Conservation (phyloP, 257 asterid species). For the Paraleonurus japonicus region DNA sequence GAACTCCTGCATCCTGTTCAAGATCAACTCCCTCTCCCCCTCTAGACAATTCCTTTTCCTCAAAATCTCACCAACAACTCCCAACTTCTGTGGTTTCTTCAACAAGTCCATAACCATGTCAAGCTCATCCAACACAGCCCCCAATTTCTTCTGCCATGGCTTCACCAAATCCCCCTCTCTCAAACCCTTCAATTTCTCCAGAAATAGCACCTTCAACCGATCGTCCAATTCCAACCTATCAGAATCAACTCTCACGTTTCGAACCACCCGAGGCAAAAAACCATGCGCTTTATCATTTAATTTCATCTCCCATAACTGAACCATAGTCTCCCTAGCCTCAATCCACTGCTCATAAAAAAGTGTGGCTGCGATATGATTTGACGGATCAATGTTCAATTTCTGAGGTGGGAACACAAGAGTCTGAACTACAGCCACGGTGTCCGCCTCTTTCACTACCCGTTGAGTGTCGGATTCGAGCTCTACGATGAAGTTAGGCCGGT, state of each 20-base stretch:
- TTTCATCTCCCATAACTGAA: conserved; percentile 57
- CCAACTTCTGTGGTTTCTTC: neutral
- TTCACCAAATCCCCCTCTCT: conserved; percentile 43
- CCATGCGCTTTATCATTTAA: conserved; percentile 21
- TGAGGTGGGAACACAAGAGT: conserved; percentile 44
- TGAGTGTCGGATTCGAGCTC: conserved; percentile 35
- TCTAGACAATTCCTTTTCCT: conserved; percentile 38
- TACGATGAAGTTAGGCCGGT: conserved; percentile 47
- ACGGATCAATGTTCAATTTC: neutral
- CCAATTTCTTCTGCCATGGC: conserved; percentile 46
- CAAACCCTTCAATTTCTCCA: conserved; percentile 42
- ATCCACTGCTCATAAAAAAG: conserved; percentile 70
- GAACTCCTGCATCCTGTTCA: conserved; percentile 64
- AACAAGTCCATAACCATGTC: neutral
- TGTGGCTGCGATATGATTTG: conserved; percentile 21
- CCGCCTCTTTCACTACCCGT: conserved; percentile 6
- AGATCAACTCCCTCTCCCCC: conserved; percentile 49
- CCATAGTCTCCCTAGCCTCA: conserved; percentile 57
- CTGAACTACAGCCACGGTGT: conserved; percentile 27
- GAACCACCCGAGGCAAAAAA: conserved; percentile 43
- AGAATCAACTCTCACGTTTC: conserved; percentile 42
- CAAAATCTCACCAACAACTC: conserved; percentile 19
- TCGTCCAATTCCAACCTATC: conserved; percentile 61
- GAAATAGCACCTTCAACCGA: conserved; percentile 43
- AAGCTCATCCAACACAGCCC: conserved; percentile 29